phyloP scores from a whole-genome alignment of 179 eudicot species.

The Camellia oleifera region DNA sequence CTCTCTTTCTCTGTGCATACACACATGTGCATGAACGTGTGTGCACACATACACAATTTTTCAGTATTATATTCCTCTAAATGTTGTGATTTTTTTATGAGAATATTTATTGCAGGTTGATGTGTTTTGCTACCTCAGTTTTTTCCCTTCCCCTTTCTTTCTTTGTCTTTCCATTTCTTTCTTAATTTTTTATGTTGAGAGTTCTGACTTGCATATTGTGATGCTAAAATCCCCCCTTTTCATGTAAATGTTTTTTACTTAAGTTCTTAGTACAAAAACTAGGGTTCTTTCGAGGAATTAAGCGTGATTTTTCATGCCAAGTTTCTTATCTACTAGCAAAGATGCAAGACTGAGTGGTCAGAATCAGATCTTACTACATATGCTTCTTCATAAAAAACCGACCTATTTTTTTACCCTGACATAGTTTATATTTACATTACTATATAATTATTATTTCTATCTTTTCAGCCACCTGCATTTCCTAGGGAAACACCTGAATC shows the following conservation, averaged over 20 bases:
- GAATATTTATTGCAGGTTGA: too few relatives aligned
- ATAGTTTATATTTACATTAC: background rate
- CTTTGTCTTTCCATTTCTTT: background rate
- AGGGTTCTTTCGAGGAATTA: background rate
- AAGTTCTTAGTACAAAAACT: background rate
- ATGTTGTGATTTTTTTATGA: too few relatives aligned
- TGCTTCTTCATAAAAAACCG: background rate
- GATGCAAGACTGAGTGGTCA: background rate
- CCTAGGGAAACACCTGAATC: constrained; percentile 75
- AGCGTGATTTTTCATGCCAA: background rate
- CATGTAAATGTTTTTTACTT: background rate
- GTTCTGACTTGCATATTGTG: background rate
- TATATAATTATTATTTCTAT: constrained; percentile 14
- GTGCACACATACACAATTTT: too few relatives aligned
- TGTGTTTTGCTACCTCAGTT: background rate
- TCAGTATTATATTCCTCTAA: too few relatives aligned
- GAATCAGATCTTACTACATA: background rate
- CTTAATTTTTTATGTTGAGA: background rate
- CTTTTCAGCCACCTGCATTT: constrained; percentile 88
- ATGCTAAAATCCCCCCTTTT: background rate
- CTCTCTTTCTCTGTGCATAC: too few relatives aligned
- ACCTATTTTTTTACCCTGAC: background rate
- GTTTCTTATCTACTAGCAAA: constrained; percentile 2
- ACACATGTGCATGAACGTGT: too few relatives aligned
- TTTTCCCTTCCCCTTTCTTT: background rate